Evolutionary conservation across 2,329 filamentous ascomycete species (phyloP), one percentile per base, ranked within the genome.

Genomic region (Fusarium tricinctum): DNA sequence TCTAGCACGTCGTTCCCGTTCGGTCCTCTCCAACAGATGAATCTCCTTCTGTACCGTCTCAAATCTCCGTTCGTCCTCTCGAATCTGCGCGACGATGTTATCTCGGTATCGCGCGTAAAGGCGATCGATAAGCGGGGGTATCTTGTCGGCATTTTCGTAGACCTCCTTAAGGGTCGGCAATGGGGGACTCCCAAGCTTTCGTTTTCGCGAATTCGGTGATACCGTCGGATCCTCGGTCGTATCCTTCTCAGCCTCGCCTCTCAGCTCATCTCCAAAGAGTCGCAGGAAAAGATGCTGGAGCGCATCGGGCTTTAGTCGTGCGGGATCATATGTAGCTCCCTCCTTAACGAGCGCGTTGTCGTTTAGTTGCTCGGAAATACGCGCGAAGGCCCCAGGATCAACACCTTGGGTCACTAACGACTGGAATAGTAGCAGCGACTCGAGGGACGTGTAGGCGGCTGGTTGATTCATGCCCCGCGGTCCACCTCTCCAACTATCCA

Each of bases 391-490:
- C 65, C 84, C 78, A 52, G 88, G 82, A 70, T 89, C 86, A 69
- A 89, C 83, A 76, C 91, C 91, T 79, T 92, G 85, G 71, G 84
- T 83, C 71, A 89, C 86, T 69, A 97, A 86, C 64, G 90, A 91
- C 81, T 95, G 92, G 82, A 96, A 95, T 75, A 97, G 86, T 71
- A 96, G 87, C 66, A 97, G 86, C 76, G 91, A 92, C 86, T 97
- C 94, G 83, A 97, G 91, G 73, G 91, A 88, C 77, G 93, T 95
- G 81, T 96, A 94, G 75, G 85, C 84, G 76, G 88, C 85, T 79
- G 81, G 78, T 75, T 80, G 79, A 83, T 83, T 86, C 85, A 87
- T 87, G 79, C 83, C 84, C 82, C 83, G 77, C 77, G 79, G 80
- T 81, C 80, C 82, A 76, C 84, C 84, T 85, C 84, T 84, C 82